Evolutionary conservation across 2,329 filamentous ascomycete species (phyloP), one percentile per base, ranked within the genome.

Genomic region (Cladorrhinum sp.): DNA sequence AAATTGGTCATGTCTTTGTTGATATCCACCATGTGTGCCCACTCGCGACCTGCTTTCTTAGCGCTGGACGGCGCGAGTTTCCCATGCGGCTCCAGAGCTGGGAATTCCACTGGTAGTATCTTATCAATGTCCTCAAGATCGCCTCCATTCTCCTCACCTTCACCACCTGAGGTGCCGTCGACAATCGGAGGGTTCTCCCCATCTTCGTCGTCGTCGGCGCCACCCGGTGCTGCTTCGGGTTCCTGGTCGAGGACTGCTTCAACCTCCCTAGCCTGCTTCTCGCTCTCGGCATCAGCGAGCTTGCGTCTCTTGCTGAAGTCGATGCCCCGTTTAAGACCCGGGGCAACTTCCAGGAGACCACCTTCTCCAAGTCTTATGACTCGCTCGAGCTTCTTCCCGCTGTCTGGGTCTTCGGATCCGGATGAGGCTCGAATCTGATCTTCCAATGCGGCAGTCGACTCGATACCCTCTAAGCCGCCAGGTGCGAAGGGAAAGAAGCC

Each of bases 21-120:
- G 68, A 98, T 89, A 73, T 99, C 94, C 1, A 99, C 94, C 87
- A 99, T 96, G 76, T 99, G 95, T 56, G 95, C 95, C 94, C 95
- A 99, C 77, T 98, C 92, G 69, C 85, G 88, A 6, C 90, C 90
- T 42, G 86, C 86, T 70, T 89, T 90, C 70, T 88, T 90, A 63
- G 87, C 81, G 62, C 86, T 85, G 8, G 90, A 87, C 56, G 88
- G 80, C 20, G 89, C 83, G 28, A 97, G 84, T 21, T 86, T 83
- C n/a, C 88, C 87, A 71, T 89, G 90, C 9, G 95, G 92, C 67
- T 96, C 91, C 6, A 99, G 75, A 12, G 96, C 90, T 1, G 95
- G 93, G 69, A 97, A 99, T 71, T 99, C 95, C 24, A 96, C 85
- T 0, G 95, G 95, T 0, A 99, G 76, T 5, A 99, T 81, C 50